These are phyloP conservation scores for Cordyceps javanica DNA, from an alignment of 2,329 filamentous ascomycete species.

Conservation along the genomic window DNA sequence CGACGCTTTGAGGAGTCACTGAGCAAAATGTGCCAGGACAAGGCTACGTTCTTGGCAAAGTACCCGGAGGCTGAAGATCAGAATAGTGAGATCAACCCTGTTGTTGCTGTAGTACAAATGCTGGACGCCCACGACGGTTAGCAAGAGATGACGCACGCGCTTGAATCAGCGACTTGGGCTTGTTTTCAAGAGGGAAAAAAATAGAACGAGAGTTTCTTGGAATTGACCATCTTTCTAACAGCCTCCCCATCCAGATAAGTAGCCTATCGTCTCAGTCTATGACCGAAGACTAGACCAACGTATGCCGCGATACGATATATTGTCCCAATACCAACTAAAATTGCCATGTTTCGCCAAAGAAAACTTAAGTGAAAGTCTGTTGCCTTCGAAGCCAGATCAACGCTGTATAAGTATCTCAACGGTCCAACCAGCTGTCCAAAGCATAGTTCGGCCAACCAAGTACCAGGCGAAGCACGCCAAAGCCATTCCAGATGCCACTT, in stretches of 20 bases:
- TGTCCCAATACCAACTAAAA: slow-evolving; percentile 38
- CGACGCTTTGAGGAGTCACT: neutral
- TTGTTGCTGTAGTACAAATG: neutral
- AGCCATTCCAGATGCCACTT: slow-evolving; percentile 49
- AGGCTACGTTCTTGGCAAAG: neutral
- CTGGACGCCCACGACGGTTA: neutral
- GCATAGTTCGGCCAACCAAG: slow-evolving; percentile 52
- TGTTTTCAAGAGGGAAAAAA: no score
- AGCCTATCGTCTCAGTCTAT: neutral
- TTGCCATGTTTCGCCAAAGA: slow-evolving; percentile 38
- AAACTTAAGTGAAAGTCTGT: slow-evolving; percentile 41
- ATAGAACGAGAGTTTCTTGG: no score
- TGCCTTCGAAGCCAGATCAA: slow-evolving; percentile 36
- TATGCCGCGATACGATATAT: slow-evolving; percentile 40
- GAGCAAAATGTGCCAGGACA: neutral
- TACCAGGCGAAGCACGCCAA: slow-evolving; percentile 47
- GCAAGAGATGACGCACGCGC: neutral
- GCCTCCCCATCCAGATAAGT: no score
- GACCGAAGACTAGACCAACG: slow-evolving; percentile 20
- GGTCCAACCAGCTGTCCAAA: slow-evolving; percentile 46
- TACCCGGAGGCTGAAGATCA: neutral
- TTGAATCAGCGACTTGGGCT: neutral
- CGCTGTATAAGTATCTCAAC: slow-evolving; percentile 43
- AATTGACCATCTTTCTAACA: no score
- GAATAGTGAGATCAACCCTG: neutral